Evolutionary conservation across 176 grass and related monocot species (phyloP).

Genomic region (Oryza brachyantha): DNA sequence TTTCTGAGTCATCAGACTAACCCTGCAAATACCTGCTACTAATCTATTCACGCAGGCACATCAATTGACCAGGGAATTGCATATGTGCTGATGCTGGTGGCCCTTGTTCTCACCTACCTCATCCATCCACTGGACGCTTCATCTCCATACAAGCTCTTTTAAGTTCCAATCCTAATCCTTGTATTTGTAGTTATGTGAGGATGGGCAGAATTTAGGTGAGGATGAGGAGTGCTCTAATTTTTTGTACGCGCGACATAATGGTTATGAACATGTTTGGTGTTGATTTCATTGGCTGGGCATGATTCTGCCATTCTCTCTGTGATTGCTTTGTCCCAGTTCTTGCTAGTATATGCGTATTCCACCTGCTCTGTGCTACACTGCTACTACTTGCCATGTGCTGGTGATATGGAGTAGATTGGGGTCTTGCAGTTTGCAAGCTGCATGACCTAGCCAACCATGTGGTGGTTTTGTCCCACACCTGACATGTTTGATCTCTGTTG

Average conservation of each 20-base stretch:
- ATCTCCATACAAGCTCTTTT: slow-evolving; percentile 64
- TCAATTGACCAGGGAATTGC: slow-evolving; percentile 86
- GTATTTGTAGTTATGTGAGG: slow-evolving; percentile 1
- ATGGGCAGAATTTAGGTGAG: slow-evolving; percentile 7
- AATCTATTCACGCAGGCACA: slow-evolving; percentile 39
- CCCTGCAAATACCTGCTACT: background rate
- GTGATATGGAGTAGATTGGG: background rate
- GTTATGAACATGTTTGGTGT: slow-evolving; percentile 20
- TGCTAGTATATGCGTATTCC: background rate
- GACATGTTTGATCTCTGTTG: background rate
- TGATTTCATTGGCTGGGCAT: background rate
- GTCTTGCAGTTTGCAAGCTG: slow-evolving; percentile 10
- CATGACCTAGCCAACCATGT: background rate
- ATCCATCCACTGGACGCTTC: slow-evolving; percentile 70
- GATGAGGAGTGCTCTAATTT: background rate
- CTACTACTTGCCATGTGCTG: slow-evolving; percentile 9
- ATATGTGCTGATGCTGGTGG: slow-evolving; percentile 72
- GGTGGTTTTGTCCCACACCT: slow-evolving; percentile 6
- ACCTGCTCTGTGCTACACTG: background rate
- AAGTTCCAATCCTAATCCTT: slow-evolving; percentile 23
- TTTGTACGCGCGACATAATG: slow-evolving; percentile 6
- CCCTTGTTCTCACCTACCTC: slow-evolving; percentile 76
- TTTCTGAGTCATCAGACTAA: background rate
- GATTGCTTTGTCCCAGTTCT: background rate
- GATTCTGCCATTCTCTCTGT: background rate